These are phyloP conservation scores for Ustilago curta DNA, from an alignment of 1,284 basidiomycete genomes.

Conservation along the genomic window DNA sequence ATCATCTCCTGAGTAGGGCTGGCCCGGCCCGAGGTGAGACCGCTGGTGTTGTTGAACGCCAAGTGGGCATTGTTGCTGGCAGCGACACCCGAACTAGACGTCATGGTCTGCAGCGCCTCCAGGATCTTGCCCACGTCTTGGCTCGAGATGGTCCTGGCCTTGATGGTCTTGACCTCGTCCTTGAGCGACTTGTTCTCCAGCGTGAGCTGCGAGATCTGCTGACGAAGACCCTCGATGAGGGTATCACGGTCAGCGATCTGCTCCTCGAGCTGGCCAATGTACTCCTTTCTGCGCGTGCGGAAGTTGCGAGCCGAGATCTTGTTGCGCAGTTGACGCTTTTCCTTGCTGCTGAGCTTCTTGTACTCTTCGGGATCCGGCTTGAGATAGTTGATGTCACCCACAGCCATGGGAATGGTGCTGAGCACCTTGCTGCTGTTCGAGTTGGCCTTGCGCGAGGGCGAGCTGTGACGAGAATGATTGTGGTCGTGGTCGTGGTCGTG, in stretches of 20 bases:
- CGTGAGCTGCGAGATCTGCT: slow-evolving; percentile 82
- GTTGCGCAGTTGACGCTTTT: slow-evolving; percentile 94
- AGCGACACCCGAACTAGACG: background rate
- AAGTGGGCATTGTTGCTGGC: background rate
- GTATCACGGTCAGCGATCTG: slow-evolving; percentile 92
- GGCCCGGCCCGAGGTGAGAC: slow-evolving; percentile 19
- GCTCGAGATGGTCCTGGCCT: slow-evolving; percentile 76
- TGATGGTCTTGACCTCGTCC: slow-evolving; percentile 69
- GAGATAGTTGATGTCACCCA: slow-evolving; percentile 54
- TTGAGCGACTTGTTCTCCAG: slow-evolving; percentile 84
- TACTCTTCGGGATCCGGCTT: slow-evolving; percentile 88
- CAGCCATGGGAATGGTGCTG: slow-evolving; percentile 39
- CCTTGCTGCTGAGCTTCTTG: slow-evolving; percentile 92
- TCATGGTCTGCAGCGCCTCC: slow-evolving; percentile 80
- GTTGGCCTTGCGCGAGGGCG: slow-evolving; percentile 7
- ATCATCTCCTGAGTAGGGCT: slow-evolving; percentile 26
- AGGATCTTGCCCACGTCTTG: slow-evolving; percentile 70
- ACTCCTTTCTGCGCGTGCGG: slow-evolving; percentile 92
- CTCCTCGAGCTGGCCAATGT: slow-evolving; percentile 90
- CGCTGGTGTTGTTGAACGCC: background rate
- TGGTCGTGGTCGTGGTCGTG: slow-evolving; percentile 35
- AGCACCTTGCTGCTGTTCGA: slow-evolving; percentile 33
- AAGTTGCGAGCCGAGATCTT: slow-evolving; percentile 97
- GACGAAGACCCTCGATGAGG: slow-evolving; percentile 86
- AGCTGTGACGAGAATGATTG: slow-evolving; percentile 20